These are phyloP conservation scores for Mucor piriformis DNA, from an alignment of 371 early-diverging fungal genomes.

Conservation along the genomic window DNA sequence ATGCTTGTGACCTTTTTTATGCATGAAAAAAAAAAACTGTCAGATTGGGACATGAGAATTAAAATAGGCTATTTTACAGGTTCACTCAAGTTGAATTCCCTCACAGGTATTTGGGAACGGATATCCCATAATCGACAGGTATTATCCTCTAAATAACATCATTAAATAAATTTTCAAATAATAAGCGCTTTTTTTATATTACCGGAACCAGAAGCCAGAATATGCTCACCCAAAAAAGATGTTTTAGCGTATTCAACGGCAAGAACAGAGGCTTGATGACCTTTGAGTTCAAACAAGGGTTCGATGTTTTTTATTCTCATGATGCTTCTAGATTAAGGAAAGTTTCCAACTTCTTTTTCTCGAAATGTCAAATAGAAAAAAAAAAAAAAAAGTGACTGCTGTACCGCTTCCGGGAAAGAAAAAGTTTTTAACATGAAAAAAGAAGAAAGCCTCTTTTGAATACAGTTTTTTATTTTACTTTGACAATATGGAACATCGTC, in stretches of 20 bases:
- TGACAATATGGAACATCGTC: slow-evolving; percentile 47
- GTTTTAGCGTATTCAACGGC: slow-evolving; percentile 21
- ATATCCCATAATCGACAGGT: slow-evolving; percentile 53
- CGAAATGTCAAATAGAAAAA: neutral
- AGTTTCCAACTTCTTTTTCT: no score
- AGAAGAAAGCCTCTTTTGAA: slow-evolving; percentile 13
- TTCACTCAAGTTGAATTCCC: slow-evolving; percentile 33
- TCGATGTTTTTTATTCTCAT: slow-evolving; percentile 11
- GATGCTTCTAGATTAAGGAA: neutral
- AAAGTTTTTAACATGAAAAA: slow-evolving; percentile 3
- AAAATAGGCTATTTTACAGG: slow-evolving; percentile 27
- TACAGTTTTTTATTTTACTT: slow-evolving; percentile 6
- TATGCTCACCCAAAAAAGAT: slow-evolving; percentile 21
- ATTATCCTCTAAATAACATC: slow-evolving; percentile 36
- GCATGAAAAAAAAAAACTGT: neutral
- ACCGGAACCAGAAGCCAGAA: slow-evolving; percentile 40
- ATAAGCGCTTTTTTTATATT: neutral
- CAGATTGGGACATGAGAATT: neutral
- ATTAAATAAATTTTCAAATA: neutral
- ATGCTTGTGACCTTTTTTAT: slow-evolving; percentile 37
- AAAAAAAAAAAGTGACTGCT: slow-evolving; percentile 14
- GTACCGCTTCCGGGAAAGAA: neutral
- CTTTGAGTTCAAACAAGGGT: slow-evolving; percentile 22
- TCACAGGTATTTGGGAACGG: slow-evolving; percentile 24
- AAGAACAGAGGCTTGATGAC: slow-evolving; percentile 29